Conservation (phyloP, 2,329 filamentous ascomycete species). For the Diaporthe citrichinensis region DNA sequence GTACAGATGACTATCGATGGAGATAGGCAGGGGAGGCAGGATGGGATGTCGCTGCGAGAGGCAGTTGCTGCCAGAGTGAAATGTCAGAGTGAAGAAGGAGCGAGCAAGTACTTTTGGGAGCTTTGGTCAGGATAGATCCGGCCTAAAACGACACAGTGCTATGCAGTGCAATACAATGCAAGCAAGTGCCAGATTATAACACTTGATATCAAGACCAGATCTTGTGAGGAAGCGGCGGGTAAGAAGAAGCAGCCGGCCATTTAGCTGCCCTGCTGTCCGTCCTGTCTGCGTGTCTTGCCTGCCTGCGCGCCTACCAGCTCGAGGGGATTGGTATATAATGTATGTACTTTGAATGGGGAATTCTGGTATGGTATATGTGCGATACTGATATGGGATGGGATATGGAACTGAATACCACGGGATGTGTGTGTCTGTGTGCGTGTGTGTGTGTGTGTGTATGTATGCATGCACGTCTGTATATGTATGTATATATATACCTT, state of each 20-base stretch:
- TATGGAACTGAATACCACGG: neutral
- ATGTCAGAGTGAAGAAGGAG: constrained; percentile 7
- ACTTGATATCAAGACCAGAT: constrained; percentile 9
- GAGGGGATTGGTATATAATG: neutral
- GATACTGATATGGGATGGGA: constrained; percentile 23
- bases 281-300: neutral
- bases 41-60: constrained; percentile 19
- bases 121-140: constrained; percentile 1
- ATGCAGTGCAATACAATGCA: constrained; percentile 2
- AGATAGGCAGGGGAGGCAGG: constrained; percentile 10
- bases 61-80: constrained; percentile 15
- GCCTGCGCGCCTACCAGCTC: neutral
- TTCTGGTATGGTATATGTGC: constrained; percentile 22
- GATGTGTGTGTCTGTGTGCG: neutral
- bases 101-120: neutral
- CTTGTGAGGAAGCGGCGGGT: neutral
- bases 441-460: neutral
- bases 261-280: neutral
- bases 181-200: neutral
- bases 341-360: constrained; percentile 7
- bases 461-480: constrained; percentile 3
- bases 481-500: constrained; percentile 31
- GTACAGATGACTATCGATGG: constrained; percentile 3
- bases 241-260: neutral
- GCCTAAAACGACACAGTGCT: neutral